Evolutionary conservation across 495 filamentous ascomycete species (phyloP).

Genomic region (Lindgomyces ingoldianus): DNA sequence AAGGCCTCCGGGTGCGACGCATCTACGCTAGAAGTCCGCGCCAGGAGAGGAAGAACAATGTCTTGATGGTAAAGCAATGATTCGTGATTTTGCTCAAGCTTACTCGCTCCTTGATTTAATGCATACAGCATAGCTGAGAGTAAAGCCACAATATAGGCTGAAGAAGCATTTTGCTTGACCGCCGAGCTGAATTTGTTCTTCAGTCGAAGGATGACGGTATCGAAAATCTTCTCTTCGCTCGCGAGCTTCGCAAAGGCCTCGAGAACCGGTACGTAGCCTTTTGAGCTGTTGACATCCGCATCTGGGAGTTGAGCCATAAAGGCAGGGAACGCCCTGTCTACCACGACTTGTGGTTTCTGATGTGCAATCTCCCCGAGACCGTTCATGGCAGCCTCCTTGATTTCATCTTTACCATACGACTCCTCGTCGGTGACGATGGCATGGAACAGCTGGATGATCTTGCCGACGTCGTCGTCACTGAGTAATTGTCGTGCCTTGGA

Average conservation of each 20-base stretch:
- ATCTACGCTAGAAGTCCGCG: conserved; percentile 23
- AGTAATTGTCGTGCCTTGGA: conserved; percentile 59
- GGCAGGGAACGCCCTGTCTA: conserved; percentile 70
- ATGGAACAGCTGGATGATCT: conserved; percentile 65
- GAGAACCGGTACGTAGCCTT: conserved; percentile 58
- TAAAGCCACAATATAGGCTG: conserved; percentile 60
- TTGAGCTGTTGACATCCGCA: conserved; percentile 46
- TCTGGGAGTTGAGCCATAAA: conserved; percentile 73
- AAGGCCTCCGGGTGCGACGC: conserved; percentile 45
- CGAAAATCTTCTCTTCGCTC: conserved; percentile 64
- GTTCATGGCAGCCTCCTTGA: conserved; percentile 65
- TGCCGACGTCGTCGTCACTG: conserved; percentile 62
- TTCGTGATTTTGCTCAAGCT: conserved; percentile 52
- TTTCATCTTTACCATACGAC: conserved; percentile 57
- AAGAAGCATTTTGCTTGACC: conserved; percentile 57
- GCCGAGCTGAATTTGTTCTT: conserved; percentile 65
- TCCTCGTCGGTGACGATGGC: conserved; percentile 65
- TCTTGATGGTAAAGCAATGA: conserved; percentile 62
- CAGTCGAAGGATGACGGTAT: conserved; percentile 66
- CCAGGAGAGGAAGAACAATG: conserved; percentile 53
- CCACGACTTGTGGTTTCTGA: conserved; percentile 65
- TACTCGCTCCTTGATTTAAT: conserved; percentile 54
- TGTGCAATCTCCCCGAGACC: conserved; percentile 66
- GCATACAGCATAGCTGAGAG: conserved; percentile 67
- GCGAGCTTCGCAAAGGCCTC: conserved; percentile 70